These are phyloP conservation scores for Thalassiosira exigua DNA, from an alignment of 352 stramenopile species.

Conservation along the genomic window DNA sequence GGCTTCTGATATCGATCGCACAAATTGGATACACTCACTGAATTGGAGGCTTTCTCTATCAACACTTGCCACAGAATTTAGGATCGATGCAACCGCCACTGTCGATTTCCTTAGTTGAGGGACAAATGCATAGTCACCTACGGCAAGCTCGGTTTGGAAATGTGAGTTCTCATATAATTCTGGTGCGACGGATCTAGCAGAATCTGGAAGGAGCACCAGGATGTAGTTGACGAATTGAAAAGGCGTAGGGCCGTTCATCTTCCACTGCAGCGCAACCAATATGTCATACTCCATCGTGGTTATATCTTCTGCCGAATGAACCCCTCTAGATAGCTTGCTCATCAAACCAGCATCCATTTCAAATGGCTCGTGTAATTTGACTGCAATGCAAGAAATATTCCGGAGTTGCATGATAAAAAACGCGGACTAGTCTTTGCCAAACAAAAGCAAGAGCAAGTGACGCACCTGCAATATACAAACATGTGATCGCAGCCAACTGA, in stretches of 20 bases:
- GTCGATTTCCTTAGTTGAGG: conserved; percentile 50
- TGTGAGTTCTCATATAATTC: conserved; percentile 68
- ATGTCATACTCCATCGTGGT: conserved; percentile 75
- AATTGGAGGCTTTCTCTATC: no score
- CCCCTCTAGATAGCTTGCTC: conserved; percentile 65
- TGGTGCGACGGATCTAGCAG: no score
- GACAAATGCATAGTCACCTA: conserved; percentile 68
- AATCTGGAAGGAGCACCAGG: conserved; percentile 51
- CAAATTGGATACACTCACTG: conserved; percentile 34
- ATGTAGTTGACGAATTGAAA: conserved; percentile 73
- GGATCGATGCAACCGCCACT: conserved; percentile 65
- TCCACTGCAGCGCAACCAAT: conserved; percentile 65
- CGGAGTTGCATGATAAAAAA: no score
- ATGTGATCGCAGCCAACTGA: conserved; percentile 50
- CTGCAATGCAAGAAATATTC: conserved; percentile 73
- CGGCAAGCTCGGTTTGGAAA: conserved; percentile 75
- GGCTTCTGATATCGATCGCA: conserved; percentile 18
- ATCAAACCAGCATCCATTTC: conserved; percentile 69
- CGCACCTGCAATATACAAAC: conserved; percentile 15
- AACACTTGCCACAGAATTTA: conserved; percentile 75
- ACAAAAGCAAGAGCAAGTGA: no score
- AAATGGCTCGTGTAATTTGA: conserved; percentile 74
- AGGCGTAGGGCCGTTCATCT: conserved; percentile 69
- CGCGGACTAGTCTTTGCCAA: no score
- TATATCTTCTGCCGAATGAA: conserved; percentile 72